phyloP scores from a whole-genome alignment of 257 asterid genomes.

The Jasminum sambac region DNA sequence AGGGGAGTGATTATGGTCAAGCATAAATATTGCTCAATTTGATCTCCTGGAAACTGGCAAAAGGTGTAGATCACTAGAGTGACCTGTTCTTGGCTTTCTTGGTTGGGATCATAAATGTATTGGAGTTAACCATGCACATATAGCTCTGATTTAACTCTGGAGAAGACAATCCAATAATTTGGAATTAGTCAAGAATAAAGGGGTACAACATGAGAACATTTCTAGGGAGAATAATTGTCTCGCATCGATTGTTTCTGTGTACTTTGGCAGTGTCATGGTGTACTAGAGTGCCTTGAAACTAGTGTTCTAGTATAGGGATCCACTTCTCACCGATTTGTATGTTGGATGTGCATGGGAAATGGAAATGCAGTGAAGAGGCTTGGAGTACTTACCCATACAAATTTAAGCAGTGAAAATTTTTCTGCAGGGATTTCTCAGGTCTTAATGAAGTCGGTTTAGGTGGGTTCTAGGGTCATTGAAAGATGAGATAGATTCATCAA shows the following conservation, averaged over 20 bases:
- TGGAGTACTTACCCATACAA: neutral
- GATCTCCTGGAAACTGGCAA: neutral
- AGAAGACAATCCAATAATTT: too few relatives aligned
- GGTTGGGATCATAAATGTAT: neutral
- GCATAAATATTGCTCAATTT: neutral
- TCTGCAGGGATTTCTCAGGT: neutral
- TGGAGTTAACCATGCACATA: neutral
- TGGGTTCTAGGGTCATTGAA: neutral
- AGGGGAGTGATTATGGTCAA: neutral
- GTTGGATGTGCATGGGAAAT: too few relatives aligned
- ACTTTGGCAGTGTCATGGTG: neutral
- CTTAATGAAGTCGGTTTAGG: neutral
- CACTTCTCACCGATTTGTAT: neutral
- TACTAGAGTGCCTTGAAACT: neutral
- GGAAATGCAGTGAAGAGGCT: neutral
- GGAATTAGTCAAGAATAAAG: neutral
- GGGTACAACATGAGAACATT: neutral
- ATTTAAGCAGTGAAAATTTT: neutral
- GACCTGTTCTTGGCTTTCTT: neutral
- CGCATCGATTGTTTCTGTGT: neutral
- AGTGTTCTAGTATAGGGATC: neutral
- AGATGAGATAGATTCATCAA: neutral
- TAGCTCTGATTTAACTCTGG: too few relatives aligned
- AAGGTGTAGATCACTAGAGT: neutral
- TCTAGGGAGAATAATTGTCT: neutral